Evolutionary conservation across 495 filamentous ascomycete genomes (phyloP).

Genomic region (Haplographium delicatum): DNA sequence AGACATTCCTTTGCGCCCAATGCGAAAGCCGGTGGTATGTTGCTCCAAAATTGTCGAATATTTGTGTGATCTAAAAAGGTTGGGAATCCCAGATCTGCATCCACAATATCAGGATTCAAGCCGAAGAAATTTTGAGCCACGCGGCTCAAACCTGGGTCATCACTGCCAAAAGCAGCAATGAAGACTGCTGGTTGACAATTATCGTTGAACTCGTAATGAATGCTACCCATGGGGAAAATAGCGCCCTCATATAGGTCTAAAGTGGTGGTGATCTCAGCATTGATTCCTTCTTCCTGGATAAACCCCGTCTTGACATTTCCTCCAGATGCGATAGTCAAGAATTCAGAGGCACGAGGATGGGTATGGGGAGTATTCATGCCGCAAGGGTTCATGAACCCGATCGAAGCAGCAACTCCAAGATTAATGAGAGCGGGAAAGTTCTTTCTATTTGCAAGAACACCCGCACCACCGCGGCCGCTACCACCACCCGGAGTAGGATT

Average conservation of each 20-base stretch:
- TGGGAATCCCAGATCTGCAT: constrained; percentile 37
- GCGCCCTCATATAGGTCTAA: constrained; percentile 38
- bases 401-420: constrained; percentile 29
- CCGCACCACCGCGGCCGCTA: constrained; percentile 28
- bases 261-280: constrained; percentile 31
- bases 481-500: neutral
- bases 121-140: constrained; percentile 47
- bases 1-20: constrained; percentile 42
- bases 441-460: constrained; percentile 33
- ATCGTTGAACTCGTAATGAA: constrained; percentile 52
- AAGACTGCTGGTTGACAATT: constrained; percentile 44
- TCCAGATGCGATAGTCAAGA: constrained; percentile 36
- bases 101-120: constrained; percentile 37
- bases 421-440: constrained; percentile 39
- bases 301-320: constrained; percentile 40
- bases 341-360: constrained; percentile 40
- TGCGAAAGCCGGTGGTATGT: constrained; percentile 42
- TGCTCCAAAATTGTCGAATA: constrained; percentile 37
- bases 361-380: constrained; percentile 45
- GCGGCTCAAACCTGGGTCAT: constrained; percentile 44
- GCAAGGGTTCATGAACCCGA: constrained; percentile 40
- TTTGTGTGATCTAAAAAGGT: constrained; percentile 37
- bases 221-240: constrained; percentile 42
- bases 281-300: constrained; percentile 44
- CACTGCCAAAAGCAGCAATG: constrained; percentile 41